Base-by-base conservation (phyloP, 495 filamentous ascomycete species). In the Podospora tetraspora region DNA sequence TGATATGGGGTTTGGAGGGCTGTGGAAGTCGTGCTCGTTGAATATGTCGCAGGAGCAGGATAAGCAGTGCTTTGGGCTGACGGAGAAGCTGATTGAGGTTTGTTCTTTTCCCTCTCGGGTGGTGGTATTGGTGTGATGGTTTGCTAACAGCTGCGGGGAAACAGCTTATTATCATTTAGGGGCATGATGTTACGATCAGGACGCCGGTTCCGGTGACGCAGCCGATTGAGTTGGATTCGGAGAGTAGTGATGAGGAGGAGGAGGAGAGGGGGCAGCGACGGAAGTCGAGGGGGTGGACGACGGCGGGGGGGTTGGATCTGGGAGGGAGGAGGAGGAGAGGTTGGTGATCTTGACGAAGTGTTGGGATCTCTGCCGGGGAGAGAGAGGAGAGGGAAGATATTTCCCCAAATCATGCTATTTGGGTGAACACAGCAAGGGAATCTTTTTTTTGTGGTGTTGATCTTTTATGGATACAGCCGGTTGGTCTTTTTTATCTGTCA, bases 111-210 rank as follows among this genome's bases (percentile, higher is more conserved):
- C 27, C 63, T 34, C 1, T 68, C 34, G 25, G 25, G 25, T 25
- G 27, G 0, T 96, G 6, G 6, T 12, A 25, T 56, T 11, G 1
- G 3, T 8, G 62, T 22, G 10, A 9, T 7, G 63, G 52, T 24
- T 10, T 63, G 25, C 43, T 32, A 30, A 59, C 91, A 25, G 0
- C 92, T 25, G 91, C 74, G 96, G 93, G 64, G 93, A 92, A 60
- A 96, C 92, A 23, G 63, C 63, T 65, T 56, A 65, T 65, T 29
- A 65, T 65, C 43, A 65, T 65, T 56, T 65, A 65, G 63, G 27
- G 21, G 63, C 56, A 52, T 25, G 52, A 65, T 65, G 63, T n/a
- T 56, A 25, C 63, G 9, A 32, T 52, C 43, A 52, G 16, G 43
- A 52, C 16, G 43, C 43, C 43, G 43, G 43, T 52, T n/a, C 16